phyloP scores from a whole-genome alignment of 257 asterid genomes.

The Solanum appendiculatum region DNA sequence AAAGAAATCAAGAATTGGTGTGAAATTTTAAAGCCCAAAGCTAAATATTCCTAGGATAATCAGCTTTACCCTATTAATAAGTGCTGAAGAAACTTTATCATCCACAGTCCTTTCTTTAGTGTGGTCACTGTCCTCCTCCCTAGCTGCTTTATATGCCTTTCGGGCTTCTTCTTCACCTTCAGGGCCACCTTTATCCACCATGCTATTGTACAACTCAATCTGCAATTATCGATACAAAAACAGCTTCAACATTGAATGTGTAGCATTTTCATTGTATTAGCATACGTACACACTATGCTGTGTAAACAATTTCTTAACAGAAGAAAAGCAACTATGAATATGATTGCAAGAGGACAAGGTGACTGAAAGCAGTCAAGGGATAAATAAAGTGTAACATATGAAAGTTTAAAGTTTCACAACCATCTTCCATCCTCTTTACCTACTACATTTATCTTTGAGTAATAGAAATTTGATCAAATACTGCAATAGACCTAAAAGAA shows the following conservation, averaged over 20 bases:
- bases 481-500: not conserved
- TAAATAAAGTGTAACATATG: not conserved
- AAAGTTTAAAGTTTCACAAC: not conserved
- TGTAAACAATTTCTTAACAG: not conserved
- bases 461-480: not conserved
- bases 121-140: slow-evolving; percentile 67
- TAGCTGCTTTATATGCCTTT: slow-evolving; percentile 81
- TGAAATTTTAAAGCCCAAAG: not conserved
- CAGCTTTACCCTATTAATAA: slow-evolving; percentile 70
- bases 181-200: slow-evolving; percentile 75
- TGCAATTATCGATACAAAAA: slow-evolving; percentile 21
- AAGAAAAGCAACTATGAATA: not conserved
- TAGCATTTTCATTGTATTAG: not conserved
- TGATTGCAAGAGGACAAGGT: not conserved
- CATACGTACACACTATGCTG: not conserved
- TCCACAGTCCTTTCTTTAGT: slow-evolving; percentile 54
- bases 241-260: not conserved
- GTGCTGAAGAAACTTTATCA: slow-evolving; percentile 77
- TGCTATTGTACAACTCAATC: slow-evolving; percentile 79
- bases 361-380: not conserved
- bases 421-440: not conserved
- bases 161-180: slow-evolving; percentile 71
- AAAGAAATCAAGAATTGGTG: not conserved
- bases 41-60: not conserved
- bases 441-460: not conserved